Conservation (phyloP, 768 basidiomycete species). For the Clathrus columnatus region DNA sequence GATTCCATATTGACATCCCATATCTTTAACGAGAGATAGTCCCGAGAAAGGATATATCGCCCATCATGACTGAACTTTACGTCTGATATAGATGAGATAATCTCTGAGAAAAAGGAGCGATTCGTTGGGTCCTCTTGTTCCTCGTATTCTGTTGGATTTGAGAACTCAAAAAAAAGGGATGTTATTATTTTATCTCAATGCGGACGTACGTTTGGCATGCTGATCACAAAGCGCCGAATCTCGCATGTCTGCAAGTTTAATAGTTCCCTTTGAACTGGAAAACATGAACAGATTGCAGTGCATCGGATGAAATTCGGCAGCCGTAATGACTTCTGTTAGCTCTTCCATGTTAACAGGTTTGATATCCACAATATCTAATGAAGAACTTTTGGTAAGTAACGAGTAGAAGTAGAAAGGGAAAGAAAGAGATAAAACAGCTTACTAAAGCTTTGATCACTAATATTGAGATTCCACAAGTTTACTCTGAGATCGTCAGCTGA, state of each 20-base stretch:
- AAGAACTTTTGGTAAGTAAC: not conserved
- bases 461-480: slow-evolving; percentile 98
- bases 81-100: slow-evolving; percentile 98
- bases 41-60: slow-evolving; percentile 91
- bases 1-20: slow-evolving; percentile 99
- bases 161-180: slow-evolving; percentile 12
- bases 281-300: slow-evolving; percentile 99
- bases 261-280: slow-evolving; percentile 98
- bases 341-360: slow-evolving; percentile 99
- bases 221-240: slow-evolving; percentile 94
- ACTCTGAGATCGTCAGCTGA: slow-evolving; percentile 97
- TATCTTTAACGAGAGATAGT: slow-evolving; percentile 96
- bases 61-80: slow-evolving; percentile 99
- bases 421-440: slow-evolving; percentile 34
- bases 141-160: slow-evolving; percentile 76
- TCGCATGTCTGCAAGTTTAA: slow-evolving; percentile 99
- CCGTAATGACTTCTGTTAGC: slow-evolving; percentile 98
- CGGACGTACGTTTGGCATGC: slow-evolving; percentile 86
- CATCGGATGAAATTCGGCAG: slow-evolving; percentile 95
- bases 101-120: slow-evolving; percentile 98
- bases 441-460: slow-evolving; percentile 99
- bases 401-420: not conserved
- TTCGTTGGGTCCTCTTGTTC: slow-evolving; percentile 97
- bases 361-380: slow-evolving; percentile 97
- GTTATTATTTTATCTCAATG: not conserved